A percentile compares a stretch with the other conserved stretches of the same genome.
phyloP scores from a whole-genome alignment of 169 alveolate genomes.

The Blepharisma undulans region DNA sequence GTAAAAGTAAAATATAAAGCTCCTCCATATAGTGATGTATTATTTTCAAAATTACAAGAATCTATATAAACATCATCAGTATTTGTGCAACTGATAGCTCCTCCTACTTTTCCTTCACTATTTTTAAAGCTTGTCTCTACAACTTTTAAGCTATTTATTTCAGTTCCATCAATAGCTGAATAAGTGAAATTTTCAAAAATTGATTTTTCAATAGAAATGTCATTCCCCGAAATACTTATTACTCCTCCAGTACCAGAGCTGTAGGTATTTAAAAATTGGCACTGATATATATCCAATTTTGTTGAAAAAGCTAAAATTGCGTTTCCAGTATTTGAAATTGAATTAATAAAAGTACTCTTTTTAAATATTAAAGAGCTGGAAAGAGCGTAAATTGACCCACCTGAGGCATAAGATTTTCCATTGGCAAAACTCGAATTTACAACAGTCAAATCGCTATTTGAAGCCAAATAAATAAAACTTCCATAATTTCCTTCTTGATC shows the following conservation, averaged over 20 bases:
- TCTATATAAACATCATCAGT: not conserved
- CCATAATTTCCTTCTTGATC: constrained; percentile 10
- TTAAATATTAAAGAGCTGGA: not conserved
- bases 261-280: not conserved
- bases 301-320: not conserved
- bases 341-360: not conserved
- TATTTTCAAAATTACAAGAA: not conserved
- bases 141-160: not conserved
- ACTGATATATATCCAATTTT: no score
- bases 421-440: not conserved
- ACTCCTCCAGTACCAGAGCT: not conserved
- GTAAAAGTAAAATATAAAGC: not conserved
- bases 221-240: not conserved
- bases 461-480: not conserved
- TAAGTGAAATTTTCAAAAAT: not conserved
- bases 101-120: not conserved
- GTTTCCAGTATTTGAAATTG: not conserved
- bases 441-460: not conserved
- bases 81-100: not conserved
- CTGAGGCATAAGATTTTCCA: not conserved
- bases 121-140: not conserved
- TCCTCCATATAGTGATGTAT: not conserved
- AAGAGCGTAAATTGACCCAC: not conserved
- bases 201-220: not conserved
- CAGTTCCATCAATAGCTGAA: not conserved